Percentiles rank a stretch among this genome's conserved stretches.
These are phyloP conservation scores for Neobulgaria alba DNA, from an alignment of 2,329 filamentous ascomycete species.

Conservation along the genomic window DNA sequence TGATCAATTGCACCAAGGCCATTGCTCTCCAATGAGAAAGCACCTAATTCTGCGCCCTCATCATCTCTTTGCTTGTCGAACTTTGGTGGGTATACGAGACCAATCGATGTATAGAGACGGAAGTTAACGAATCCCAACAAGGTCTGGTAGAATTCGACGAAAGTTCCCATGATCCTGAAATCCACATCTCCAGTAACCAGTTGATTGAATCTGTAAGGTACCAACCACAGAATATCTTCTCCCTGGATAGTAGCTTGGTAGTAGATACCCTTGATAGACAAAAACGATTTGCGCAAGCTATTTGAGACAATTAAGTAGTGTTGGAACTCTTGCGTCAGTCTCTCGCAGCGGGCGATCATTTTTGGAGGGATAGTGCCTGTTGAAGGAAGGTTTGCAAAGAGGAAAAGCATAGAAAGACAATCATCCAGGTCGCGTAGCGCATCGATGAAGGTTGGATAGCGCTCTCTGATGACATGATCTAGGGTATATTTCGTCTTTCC, in stretches of 20 bases:
- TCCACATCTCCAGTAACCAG: slow-evolving; percentile 88
- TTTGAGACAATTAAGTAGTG: slow-evolving; percentile 93
- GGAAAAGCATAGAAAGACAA: slow-evolving; percentile 91
- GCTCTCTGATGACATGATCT: slow-evolving; percentile 95
- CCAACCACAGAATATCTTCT: slow-evolving; percentile 93
- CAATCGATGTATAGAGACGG: slow-evolving; percentile 81
- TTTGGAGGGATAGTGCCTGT: slow-evolving; percentile 84
- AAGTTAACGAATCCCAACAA: slow-evolving; percentile 95
- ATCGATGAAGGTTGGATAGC: slow-evolving; percentile 95
- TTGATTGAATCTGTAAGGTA: slow-evolving; percentile 97
- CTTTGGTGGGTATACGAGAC: slow-evolving; percentile 90
- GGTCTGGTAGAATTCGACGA: slow-evolving; percentile 98
- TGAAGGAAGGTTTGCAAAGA: slow-evolving; percentile 93
- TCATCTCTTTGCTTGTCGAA: slow-evolving; percentile 85
- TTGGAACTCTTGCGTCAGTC: slow-evolving; percentile 89
- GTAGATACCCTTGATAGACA: slow-evolving; percentile 99
- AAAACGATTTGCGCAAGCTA: slow-evolving; percentile 87
- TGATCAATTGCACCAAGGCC: slow-evolving; percentile 46
- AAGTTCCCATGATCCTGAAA: slow-evolving; percentile 98
- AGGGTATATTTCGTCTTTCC: slow-evolving; percentile 83
- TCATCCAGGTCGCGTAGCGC: slow-evolving; percentile 92
- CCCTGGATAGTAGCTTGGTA: slow-evolving; percentile 97
- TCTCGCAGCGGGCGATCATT: slow-evolving; percentile 91
- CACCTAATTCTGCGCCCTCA: slow-evolving; percentile 78
- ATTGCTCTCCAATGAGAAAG: slow-evolving; percentile 82